These are phyloP conservation scores for Paralagenidium karlingii DNA, from an alignment of 352 stramenopile genomes.

Conservation along the genomic window DNA sequence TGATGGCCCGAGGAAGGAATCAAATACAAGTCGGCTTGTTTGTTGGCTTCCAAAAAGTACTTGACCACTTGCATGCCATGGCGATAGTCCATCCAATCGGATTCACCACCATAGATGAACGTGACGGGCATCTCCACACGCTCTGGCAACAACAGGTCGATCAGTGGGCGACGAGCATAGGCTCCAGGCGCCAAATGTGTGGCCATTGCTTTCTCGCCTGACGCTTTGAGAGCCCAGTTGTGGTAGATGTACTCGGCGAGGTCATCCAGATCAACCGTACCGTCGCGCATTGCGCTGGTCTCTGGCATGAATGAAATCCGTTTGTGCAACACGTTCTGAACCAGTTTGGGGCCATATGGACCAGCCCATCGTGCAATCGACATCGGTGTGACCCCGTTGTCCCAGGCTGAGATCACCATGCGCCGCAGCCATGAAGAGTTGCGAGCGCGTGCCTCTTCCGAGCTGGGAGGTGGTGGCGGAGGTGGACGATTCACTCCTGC, in stretches of 20 bases:
- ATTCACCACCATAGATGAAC: slow-evolving; percentile 71
- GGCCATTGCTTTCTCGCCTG: slow-evolving; percentile 55
- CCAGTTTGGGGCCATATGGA: slow-evolving; percentile 65
- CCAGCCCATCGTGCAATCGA: slow-evolving; percentile 51
- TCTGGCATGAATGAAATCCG: slow-evolving; percentile 69
- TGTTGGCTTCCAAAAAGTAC: slow-evolving; percentile 17
- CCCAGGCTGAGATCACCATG: slow-evolving; percentile 41
- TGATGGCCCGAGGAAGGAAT: slow-evolving; percentile 60
- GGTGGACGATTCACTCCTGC: slow-evolving; percentile 47
- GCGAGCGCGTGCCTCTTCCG: slow-evolving; percentile 16
- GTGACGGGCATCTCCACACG: slow-evolving; percentile 63
- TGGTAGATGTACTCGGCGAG: slow-evolving; percentile 74
- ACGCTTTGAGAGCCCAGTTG: slow-evolving; percentile 74
- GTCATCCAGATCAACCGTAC: slow-evolving; percentile 40
- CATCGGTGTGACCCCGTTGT: slow-evolving; percentile 64
- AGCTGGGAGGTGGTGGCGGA: slow-evolving; percentile 20
- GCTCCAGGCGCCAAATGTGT: slow-evolving; percentile 65
- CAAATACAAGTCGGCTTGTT: slow-evolving; percentile 30
- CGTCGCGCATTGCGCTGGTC: slow-evolving; percentile 51
- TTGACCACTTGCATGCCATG: slow-evolving; percentile 53
- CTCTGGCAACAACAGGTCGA: slow-evolving; percentile 41
- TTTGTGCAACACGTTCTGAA: slow-evolving; percentile 42
- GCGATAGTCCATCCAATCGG: slow-evolving; percentile 80
- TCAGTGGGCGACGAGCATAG: slow-evolving; percentile 47
- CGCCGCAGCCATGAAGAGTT: slow-evolving; percentile 39